Evolutionary conservation across 306 rosid genomes (phyloP), one percentile per base, ranked within the genome.

Genomic region (Prunus davidiana): DNA sequence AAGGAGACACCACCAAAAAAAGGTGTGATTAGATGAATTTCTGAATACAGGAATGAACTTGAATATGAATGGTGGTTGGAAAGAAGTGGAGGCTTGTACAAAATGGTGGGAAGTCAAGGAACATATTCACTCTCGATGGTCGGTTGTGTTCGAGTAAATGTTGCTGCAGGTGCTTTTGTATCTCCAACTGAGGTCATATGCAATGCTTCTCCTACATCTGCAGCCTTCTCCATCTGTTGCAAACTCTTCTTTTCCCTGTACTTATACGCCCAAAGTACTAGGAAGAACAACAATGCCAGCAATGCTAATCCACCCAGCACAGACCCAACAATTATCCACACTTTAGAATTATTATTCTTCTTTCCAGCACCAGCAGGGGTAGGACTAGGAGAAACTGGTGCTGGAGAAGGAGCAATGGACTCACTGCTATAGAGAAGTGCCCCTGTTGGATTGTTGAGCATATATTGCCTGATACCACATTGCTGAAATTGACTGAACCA

Each of bases 81-180:
- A 32, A 38, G 80, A 62, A 72, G 69, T 52, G 63, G 77, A 80
- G 72, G 81, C 83, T 84, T 87, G 87, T 82, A 85, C 86, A 83
- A 80, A 64, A 86, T 79, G 76, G 66, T 65, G 64, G 24, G 20
- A 73, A 55, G 74, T 89, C 86, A 96, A 30, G 96, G 96, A 49
- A 89, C 99, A 63, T 92, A 89, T 85, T 91, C 99, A 30, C 87
- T 92, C 86, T 96, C 99, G 4, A 93, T 95, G 30, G 86, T 79
- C 4, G 99, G 99, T 75, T 93, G 98, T 28, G 99, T 96, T 76
- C 98, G 78, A 14, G 98, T 96, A 69, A 82, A 96, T 1, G 82
- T 79, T 62, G 99, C 99, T 22, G 97, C 83, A 10, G 99, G 99
- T 19, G 99, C 99, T 82, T 78, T 96, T 16, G 97, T 88, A 34